These are phyloP conservation scores for Fraxinus sp. DNA, from an alignment of 305 asterid genomes.

Conservation along the genomic window DNA sequence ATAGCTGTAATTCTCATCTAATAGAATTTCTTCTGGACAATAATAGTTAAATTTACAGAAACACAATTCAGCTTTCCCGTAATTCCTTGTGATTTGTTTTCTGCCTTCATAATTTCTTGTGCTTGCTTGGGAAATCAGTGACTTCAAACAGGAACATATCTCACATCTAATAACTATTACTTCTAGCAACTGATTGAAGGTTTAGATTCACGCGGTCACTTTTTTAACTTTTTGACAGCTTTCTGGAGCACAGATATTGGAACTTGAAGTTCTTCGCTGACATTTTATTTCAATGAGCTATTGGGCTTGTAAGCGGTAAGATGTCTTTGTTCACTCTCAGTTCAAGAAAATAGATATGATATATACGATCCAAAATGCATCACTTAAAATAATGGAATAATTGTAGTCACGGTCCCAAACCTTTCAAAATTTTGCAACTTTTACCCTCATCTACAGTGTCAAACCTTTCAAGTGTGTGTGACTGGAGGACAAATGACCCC, in stretches of 20 bases:
- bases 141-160: too few relatives aligned
- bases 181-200: not conserved
- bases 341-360: not conserved
- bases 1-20: too few relatives aligned
- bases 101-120: too few relatives aligned
- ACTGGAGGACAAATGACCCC: not conserved
- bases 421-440: not conserved
- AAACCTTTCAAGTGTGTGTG: not conserved
- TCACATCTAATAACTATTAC: not conserved
- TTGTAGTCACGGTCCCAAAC: not conserved
- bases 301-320: not conserved
- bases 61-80: too few relatives aligned
- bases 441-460: not conserved
- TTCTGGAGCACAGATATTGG: slow-evolving; percentile 14
- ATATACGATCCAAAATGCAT: not conserved
- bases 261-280: not conserved
- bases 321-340: not conserved
- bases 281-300: not conserved
- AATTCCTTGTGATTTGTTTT: too few relatives aligned
- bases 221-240: not conserved
- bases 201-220: not conserved
- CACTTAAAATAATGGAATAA: not conserved
- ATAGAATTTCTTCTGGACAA: too few relatives aligned
- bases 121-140: too few relatives aligned
- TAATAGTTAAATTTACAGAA: too few relatives aligned